Evolutionary conservation across 305 asterid species (phyloP).

Genomic region (Solanum hybrid): DNA sequence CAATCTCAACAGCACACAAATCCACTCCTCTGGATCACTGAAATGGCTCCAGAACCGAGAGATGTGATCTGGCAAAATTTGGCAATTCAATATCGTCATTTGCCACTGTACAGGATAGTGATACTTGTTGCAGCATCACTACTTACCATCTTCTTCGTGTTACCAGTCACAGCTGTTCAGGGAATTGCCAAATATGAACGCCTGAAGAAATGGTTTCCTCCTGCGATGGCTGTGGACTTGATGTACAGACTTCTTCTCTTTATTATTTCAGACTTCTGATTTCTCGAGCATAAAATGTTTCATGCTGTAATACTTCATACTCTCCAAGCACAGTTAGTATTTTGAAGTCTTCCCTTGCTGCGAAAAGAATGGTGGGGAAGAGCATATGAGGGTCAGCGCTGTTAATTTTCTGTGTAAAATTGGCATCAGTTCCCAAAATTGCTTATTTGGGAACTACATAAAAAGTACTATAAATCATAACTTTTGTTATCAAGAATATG

Average conservation of each 20-base stretch:
- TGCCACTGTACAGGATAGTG: slow-evolving; percentile 56
- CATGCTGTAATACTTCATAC: neutral
- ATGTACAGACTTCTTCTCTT: slow-evolving; percentile 41
- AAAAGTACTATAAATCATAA: neutral
- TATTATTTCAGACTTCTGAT: neutral
- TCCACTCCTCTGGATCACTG: slow-evolving; percentile 80
- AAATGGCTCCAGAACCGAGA: slow-evolving; percentile 93
- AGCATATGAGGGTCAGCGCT: neutral
- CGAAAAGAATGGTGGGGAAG: neutral
- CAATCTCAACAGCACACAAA: slow-evolving; percentile 84
- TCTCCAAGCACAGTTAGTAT: neutral
- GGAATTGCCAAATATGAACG: slow-evolving; percentile 83
- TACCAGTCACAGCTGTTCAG: slow-evolving; percentile 88
- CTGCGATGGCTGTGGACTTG: slow-evolving; percentile 81
- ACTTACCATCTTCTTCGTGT: slow-evolving; percentile 81
- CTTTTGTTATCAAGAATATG: neutral
- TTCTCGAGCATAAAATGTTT: neutral
- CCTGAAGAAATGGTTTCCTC: slow-evolving; percentile 83
- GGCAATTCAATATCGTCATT: slow-evolving; percentile 37
- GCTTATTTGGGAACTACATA: neutral
- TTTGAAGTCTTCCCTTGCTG: neutral
- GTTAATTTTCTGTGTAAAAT: neutral
- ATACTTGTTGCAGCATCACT: slow-evolving; percentile 52
- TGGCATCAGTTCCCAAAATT: neutral
- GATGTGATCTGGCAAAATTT: slow-evolving; percentile 86